Percentiles rank a stretch among this genome's conserved stretches.
Evolutionary conservation across 768 basidiomycete genomes (phyloP).

Genomic region (Boletus edulis): DNA sequence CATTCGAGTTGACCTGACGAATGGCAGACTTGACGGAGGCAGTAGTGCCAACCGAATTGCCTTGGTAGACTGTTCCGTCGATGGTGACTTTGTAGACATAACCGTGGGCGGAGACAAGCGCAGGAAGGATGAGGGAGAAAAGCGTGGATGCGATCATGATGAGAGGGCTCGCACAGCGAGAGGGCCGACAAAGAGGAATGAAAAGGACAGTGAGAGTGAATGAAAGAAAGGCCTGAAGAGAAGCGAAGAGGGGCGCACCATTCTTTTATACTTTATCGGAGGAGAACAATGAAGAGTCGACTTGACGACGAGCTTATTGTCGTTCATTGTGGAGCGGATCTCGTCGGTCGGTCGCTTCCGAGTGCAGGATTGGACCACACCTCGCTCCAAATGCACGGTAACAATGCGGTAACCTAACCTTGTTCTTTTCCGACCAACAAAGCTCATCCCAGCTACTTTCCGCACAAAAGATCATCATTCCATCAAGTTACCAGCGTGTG

Average conservation of each 20-base stretch:
- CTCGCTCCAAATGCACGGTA: too few relatives aligned
- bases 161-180: conserved; percentile 23
- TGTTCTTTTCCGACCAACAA: too few relatives aligned
- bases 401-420: neutral
- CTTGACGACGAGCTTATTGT: neutral
- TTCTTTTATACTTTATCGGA: neutral
- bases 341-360: too few relatives aligned
- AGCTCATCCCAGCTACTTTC: neutral
- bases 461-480: neutral
- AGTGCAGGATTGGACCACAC: too few relatives aligned
- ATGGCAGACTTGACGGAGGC: conserved; percentile 35
- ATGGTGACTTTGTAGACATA: conserved; percentile 26
- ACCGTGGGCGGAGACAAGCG: conserved; percentile 29
- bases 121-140: conserved; percentile 21
- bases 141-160: conserved; percentile 14
- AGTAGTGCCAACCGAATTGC: conserved; percentile 29
- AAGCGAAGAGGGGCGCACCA: neutral
- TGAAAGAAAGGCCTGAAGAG: neutral
- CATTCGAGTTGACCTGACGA: conserved; percentile 41
- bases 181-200: neutral
- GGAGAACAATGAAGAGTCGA: neutral
- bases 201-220: neutral
- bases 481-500: neutral
- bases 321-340: too few relatives aligned
- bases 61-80: conserved; percentile 28